A percentile compares a stretch with the other conserved stretches of the same genome.
Conservation (phyloP, 345 rosid species). For the Crucihimalaya himalaica region DNA sequence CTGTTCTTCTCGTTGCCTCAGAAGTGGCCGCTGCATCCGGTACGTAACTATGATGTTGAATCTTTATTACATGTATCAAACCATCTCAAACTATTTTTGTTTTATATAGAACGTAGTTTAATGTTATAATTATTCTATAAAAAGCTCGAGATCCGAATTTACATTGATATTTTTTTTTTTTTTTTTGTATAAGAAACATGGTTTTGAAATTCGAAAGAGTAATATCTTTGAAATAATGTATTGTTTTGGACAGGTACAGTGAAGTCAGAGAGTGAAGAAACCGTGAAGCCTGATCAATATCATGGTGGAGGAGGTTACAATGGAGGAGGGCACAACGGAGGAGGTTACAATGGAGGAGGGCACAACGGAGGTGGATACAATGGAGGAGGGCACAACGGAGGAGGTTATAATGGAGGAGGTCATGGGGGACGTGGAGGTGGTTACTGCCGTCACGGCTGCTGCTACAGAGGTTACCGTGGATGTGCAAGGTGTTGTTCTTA, state of each 20-base stretch:
- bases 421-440: background rate
- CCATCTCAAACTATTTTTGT: no score
- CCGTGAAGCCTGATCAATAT: conserved; percentile 19
- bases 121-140: background rate
- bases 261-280: conserved; percentile 17
- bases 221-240: background rate
- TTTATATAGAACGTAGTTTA: background rate
- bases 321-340: conserved; percentile 7
- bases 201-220: background rate
- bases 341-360: background rate
- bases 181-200: background rate
- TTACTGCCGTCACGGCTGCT: conserved; percentile 13
- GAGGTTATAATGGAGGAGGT: background rate
- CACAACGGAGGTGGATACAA: background rate
- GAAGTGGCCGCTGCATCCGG: conserved; percentile 15
- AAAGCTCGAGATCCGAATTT: no score
- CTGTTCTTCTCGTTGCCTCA: conserved; percentile 22
- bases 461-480: conserved; percentile 3
- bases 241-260: conserved; percentile 1
- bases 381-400: conserved; percentile 1
- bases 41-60: background rate
- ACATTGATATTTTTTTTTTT: background rate
- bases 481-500: conserved; percentile 29
- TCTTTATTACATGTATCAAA: background rate
- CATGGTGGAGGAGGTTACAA: background rate